Base-by-base conservation (phyloP, 2,329 filamentous ascomycete species). In the Colletotrichum tropicale region DNA sequence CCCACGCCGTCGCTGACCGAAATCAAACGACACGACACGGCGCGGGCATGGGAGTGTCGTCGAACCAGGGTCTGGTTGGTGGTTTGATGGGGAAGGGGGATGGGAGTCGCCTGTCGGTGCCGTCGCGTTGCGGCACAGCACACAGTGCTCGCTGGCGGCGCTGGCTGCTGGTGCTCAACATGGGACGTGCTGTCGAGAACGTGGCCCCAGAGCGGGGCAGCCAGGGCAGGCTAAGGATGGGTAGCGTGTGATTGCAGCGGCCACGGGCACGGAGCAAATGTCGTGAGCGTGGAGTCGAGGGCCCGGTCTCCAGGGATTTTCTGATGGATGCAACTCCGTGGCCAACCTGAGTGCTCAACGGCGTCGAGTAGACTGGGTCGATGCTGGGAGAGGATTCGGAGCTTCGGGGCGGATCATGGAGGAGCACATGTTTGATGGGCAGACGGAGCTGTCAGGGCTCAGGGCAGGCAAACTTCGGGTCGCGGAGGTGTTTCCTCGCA, bases 161-260 rank as follows among this genome's bases (percentile, higher is more conserved):
- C 60, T 56, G 60, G 68, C 48, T 36, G 43, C 66, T 70, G 58
- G 71, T 58, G 61, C 68, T 75, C 61, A 52, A 66, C 67, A 71
- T 75, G 68, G 72, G 72, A 66, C 72, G 68, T 75, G 67, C 72
- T 75, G 73, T 75, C 69, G 73, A 75, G 69, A 75, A 72, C 73
- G 74, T 76, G 70, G 74, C 74, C 71, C 74, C 58, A 61, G 60
- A 74, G 70, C 65, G 74, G 74, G 74, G 65, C 48, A 30, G 43
- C 24, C 65, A 74, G 56, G 71, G 74, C 64, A 30, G 15, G 38
- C 74, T 66, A 74, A 56, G 70, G 64, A 74, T 60, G 58, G 48
- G 26, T 74, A 74, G 70, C 70, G 64, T 76, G 74, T 74, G 74
- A 76, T 76, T 76, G 58, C 70, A 66, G 74, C 43, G 62, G 73